Conservation (phyloP, 139 green algal species). For the Chlamydomonas sp. region DNA sequence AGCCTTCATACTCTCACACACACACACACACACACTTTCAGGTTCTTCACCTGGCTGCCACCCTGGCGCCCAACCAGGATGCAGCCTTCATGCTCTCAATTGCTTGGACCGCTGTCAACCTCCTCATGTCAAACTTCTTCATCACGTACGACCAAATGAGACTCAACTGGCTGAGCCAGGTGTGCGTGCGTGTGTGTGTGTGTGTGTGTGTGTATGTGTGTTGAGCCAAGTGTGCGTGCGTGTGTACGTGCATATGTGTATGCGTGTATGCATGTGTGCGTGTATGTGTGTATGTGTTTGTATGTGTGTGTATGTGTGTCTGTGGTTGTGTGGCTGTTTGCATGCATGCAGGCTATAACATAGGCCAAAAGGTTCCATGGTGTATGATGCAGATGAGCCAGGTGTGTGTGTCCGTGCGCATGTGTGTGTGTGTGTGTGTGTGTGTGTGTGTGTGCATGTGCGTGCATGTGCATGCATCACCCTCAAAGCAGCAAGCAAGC, state of each 20-base stretch:
- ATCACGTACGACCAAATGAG: constrained; percentile 35
- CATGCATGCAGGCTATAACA: no score
- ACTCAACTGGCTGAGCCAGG: constrained; percentile 1
- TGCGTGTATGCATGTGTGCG: no score
- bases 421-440: background rate
- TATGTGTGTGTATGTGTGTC: no score
- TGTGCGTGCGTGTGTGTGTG: background rate
- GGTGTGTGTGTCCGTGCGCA: no score
- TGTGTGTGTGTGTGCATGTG: background rate
- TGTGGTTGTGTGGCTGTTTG: no score
- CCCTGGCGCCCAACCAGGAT: constrained; percentile 28
- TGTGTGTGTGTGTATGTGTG: background rate
- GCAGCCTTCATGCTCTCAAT: constrained; percentile 61
- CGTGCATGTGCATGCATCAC: background rate
- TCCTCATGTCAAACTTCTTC: constrained; percentile 57
- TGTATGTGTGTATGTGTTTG: background rate
- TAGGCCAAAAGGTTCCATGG: no score
- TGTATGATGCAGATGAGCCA: no score
- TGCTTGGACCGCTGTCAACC: constrained; percentile 54
- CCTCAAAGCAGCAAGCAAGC: background rate
- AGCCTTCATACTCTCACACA: background rate
- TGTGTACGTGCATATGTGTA: no score
- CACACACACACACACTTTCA: background rate
- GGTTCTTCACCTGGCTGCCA: constrained; percentile 18
- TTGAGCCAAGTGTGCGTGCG: no score